Base-by-base conservation (phyloP, 176 grass and related monocot genomes). In the Stipa capillata region DNA sequence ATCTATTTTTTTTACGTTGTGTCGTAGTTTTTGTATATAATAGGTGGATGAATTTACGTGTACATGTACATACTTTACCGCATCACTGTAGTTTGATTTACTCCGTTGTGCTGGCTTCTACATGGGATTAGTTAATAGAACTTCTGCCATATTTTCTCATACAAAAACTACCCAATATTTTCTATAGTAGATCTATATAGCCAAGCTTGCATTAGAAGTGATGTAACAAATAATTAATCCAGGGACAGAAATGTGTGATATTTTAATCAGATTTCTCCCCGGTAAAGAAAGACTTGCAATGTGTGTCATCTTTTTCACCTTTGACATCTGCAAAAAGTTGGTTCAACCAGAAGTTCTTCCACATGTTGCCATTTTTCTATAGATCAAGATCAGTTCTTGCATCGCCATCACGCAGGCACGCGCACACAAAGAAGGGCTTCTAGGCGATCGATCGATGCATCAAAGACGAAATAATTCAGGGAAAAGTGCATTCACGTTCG, bases 391-490 rank as follows among this genome's bases (percentile, higher is more conserved):
- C 58, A 79, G 69, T 50, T 88, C 42, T 69, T 74, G 42, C 80
- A 74, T 84, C 61, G 27, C 86, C 29, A 67, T 88, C 81, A 79
- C 47, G 48, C 52, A 79, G 41, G 48, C 68, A 83, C 37, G 53
- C 41, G 67, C 60, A 17, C 23, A 1, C 20, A 35, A 5, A 16
- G 24, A 11, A 61, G 37, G 36, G 62, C 49, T 72, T 88, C 52
- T 32, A 48, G 60, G 75, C 36, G 64, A 55, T 15, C 15, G 68
- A 78, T 65, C 86, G 16, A 59, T 58, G 23, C 33, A 78, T 88
- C 81, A 74, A 45, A 61, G 16, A 65, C 20, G 69, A 61, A 80
- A 89, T 76, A 81, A 81, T 89, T 81, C 41, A 54, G 65, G 35
- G 53, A 56, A 84, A 81, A 80, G 81, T 35, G 43, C 43, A 24